Conservation (phyloP, 164 flowering plant species). For the Litsea cubeba region DNA sequence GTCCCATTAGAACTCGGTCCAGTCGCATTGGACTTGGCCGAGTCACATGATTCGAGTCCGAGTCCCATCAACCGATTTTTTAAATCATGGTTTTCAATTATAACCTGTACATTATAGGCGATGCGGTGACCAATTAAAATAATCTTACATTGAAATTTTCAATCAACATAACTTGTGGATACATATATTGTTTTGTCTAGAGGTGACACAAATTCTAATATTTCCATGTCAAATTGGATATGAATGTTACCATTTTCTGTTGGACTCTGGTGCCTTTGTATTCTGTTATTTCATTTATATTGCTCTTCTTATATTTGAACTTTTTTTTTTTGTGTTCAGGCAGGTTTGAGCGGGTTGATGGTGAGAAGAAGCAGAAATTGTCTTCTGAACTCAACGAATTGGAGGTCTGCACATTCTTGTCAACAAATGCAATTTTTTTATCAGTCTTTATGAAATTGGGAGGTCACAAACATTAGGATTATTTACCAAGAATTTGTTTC, state of each 20-base stretch:
- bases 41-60: too few species aligned
- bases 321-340: not conserved
- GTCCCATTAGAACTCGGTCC: too few species aligned
- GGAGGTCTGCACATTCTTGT: constrained; percentile 44
- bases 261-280: not conserved
- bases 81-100: too few species aligned
- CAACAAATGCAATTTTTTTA: not conserved
- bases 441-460: not conserved
- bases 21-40: too few species aligned
- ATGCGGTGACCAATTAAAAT: too few species aligned
- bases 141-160: too few species aligned
- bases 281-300: not conserved
- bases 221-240: too few species aligned
- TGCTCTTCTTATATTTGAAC: not conserved
- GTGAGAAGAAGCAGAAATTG: constrained; percentile 33
- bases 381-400: constrained; percentile 36
- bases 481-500: too few species aligned
- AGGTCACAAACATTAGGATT: not conserved
- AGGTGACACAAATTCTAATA: too few species aligned
- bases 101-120: not conserved
- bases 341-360: constrained; percentile 46
- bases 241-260: not conserved
- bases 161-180: too few species aligned
- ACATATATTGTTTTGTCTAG: too few species aligned
- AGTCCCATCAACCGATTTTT: too few species aligned